Evolutionary conservation across 192 early-diverging fungal species (phyloP).

Genomic region (Podila epicladia): DNA sequence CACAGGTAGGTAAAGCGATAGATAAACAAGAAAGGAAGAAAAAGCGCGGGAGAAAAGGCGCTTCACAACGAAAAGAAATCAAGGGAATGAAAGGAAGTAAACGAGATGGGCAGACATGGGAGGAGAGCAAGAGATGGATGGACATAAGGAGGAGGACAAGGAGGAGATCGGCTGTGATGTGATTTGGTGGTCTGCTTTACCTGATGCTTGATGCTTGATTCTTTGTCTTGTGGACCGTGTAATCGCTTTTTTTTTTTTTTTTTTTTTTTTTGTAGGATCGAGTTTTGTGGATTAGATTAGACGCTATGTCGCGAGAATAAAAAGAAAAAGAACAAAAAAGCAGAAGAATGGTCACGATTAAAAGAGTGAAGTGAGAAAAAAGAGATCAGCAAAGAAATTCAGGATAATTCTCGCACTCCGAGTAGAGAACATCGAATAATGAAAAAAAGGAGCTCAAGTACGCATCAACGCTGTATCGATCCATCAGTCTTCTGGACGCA

Average conservation of each 20-base stretch:
- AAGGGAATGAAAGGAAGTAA: not conserved
- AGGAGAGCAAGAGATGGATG: too few species aligned
- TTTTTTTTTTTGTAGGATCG: too few species aligned
- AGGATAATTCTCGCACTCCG: not conserved
- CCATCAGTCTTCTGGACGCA: too few species aligned
- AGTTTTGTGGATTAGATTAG: not conserved
- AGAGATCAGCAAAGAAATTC: not conserved
- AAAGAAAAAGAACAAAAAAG: not conserved
- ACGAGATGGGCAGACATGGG: not conserved
- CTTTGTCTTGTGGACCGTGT: too few species aligned
- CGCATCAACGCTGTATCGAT: not conserved
- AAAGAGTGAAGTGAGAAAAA: not conserved
- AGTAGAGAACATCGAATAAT: not conserved
- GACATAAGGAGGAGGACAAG: not conserved
- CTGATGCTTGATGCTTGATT: not conserved
- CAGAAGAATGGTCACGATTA: not conserved
- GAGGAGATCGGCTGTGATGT: not conserved
- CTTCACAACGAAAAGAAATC: not conserved
- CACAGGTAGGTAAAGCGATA: not conserved
- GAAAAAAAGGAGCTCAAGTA: not conserved
- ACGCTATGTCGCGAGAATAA: not conserved
- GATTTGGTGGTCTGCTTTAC: not conserved
- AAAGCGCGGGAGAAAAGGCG: constrained; percentile 1
- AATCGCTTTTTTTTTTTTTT: too few species aligned
- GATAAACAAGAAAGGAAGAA: not conserved